These are phyloP conservation scores for Taphrina populina DNA, from an alignment of 1,139 yeast genomes.

Conservation along the genomic window DNA sequence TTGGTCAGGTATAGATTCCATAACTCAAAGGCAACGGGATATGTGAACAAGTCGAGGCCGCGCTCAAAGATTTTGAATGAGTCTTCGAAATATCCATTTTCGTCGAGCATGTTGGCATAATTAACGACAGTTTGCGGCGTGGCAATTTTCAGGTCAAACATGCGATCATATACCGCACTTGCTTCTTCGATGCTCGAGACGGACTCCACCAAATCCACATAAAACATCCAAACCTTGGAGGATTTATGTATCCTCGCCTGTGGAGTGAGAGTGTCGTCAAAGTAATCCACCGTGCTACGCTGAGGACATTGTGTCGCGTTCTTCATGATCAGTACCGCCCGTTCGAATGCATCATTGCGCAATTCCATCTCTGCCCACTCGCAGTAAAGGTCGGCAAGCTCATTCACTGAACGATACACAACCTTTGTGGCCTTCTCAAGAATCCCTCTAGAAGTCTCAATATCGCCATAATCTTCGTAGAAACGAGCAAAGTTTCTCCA, in stretches of 20 bases:
- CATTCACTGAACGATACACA: conserved; percentile 62
- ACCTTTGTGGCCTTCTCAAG: conserved; percentile 68
- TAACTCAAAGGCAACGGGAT: conserved; percentile 65
- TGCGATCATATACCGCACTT: conserved; percentile 57
- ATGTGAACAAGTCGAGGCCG: conserved; percentile 61
- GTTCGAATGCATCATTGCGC: conserved; percentile 50
- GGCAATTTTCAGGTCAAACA: conserved; percentile 63
- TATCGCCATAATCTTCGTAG: conserved; percentile 58
- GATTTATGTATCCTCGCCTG: conserved; percentile 64
- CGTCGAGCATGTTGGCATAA: conserved; percentile 64
- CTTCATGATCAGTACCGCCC: conserved; percentile 57
- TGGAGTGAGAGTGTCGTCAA: conserved; percentile 53
- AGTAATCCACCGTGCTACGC: conserved; percentile 45
- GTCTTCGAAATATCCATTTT: conserved; percentile 52
- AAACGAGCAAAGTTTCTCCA: conserved; percentile 72
- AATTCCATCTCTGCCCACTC: conserved; percentile 72
- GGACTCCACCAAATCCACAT: conserved; percentile 71
- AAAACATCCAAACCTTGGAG: conserved; percentile 67
- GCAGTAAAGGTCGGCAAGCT: conserved; percentile 65
- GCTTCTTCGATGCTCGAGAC: conserved; percentile 52
- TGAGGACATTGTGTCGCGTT: conserved; percentile 54
- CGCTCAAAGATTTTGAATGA: conserved; percentile 66
- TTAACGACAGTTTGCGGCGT: conserved; percentile 67
- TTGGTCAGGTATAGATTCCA: conserved; percentile 69
- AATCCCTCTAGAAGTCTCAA: conserved; percentile 62